Evolutionary conservation across 2,329 filamentous ascomycete genomes (phyloP).

Genomic region (Aaosphaeria arxii): DNA sequence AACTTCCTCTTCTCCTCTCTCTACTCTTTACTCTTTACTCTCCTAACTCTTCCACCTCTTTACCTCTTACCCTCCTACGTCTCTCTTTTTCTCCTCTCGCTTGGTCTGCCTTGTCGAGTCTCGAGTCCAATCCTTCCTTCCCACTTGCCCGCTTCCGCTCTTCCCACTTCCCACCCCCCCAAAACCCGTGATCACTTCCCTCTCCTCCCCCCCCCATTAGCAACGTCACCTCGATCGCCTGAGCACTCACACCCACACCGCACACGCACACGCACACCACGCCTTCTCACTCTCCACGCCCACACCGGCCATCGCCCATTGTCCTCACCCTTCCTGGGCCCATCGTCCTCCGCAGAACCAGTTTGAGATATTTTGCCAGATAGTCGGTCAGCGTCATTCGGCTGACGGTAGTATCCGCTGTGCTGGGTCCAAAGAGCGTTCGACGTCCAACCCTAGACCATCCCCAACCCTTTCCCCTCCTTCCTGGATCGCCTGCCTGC

Average conservation of each 20-base stretch:
- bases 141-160: slow-evolving; percentile 2
- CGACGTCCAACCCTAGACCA: slow-evolving; percentile 18
- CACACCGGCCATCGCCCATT: slow-evolving; percentile 1
- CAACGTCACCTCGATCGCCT: slow-evolving; percentile 5
- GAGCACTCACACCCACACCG: neutral
- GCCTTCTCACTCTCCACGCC: slow-evolving; percentile 1
- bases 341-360: too few relatives aligned
- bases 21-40: neutral
- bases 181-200: neutral
- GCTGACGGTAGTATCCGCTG: slow-evolving; percentile 27
- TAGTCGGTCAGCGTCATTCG: slow-evolving; percentile 25
- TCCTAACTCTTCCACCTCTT: neutral
- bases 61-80: neutral
- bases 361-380: slow-evolving; percentile 4
- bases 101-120: neutral
- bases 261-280: neutral
- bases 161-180: neutral
- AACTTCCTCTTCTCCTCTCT: neutral
- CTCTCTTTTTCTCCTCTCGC: neutral
- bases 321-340: neutral
- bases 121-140: neutral
- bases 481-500: slow-evolving; percentile 1
- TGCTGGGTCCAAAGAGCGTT: slow-evolving; percentile 22
- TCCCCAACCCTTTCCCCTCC: slow-evolving; percentile 11
- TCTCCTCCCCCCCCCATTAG: neutral